Percentiles rank a stretch among this genome's conserved stretches.
These are phyloP conservation scores for Fusarium citri DNA, from an alignment of 2,329 filamentous ascomycete genomes.

Conservation along the genomic window DNA sequence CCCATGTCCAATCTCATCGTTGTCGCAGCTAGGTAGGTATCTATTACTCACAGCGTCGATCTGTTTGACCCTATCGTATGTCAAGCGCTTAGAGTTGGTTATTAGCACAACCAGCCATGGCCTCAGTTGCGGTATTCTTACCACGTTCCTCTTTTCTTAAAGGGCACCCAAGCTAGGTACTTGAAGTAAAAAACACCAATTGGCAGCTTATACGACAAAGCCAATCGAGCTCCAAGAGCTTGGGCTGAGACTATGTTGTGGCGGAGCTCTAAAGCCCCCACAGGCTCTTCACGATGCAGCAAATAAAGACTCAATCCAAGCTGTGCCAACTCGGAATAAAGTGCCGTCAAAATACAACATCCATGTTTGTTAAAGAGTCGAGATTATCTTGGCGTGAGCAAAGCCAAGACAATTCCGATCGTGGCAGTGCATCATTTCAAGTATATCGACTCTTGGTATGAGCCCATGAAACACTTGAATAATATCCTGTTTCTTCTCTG, in stretches of 20 bases:
- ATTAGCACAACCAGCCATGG: not conserved
- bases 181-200: not conserved
- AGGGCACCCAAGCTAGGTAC: not conserved
- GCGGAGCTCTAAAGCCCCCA: constrained; percentile 39
- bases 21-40: not conserved
- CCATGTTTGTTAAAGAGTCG: constrained; percentile 12
- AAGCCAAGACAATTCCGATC: constrained; percentile 17
- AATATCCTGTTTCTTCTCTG: constrained; percentile 2
- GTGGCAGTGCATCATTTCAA: constrained; percentile 29
- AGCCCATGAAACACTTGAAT: constrained; percentile 1
- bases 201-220: not conserved
- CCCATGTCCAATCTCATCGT: not conserved
- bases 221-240: constrained; percentile 19
- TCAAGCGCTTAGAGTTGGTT: not conserved
- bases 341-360: constrained; percentile 17
- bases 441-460: constrained; percentile 14
- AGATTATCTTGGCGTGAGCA: constrained; percentile 13
- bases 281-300: constrained; percentile 28
- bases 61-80: not conserved
- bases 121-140: not conserved
- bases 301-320: constrained; percentile 17
- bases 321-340: constrained; percentile 29
- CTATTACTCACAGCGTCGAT: not conserved
- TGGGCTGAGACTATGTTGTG: constrained; percentile 19
- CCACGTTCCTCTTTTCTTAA: no score